Conservation (phyloP, 768 basidiomycete species). For the Tricholomella constricta region DNA sequence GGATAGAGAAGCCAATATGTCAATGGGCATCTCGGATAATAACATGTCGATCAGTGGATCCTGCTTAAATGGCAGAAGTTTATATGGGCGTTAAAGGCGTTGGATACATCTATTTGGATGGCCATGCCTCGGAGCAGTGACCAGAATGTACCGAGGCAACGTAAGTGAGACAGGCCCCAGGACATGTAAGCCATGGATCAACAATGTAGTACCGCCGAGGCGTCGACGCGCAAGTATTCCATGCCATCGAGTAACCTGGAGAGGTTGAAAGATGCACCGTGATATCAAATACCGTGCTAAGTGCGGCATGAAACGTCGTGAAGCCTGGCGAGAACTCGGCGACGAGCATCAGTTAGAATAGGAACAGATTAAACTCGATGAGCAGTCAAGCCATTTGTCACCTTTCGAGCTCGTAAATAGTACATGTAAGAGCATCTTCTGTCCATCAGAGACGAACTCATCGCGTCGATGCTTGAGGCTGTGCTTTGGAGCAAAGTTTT, state of each 20-base stretch:
- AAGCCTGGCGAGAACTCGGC: not conserved
- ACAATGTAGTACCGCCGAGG: too few species aligned
- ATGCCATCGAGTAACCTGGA: not conserved
- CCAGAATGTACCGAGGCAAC: not conserved
- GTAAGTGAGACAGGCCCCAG: not conserved
- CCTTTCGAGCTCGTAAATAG: not conserved
- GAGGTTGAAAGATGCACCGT: not conserved
- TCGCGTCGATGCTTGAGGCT: too few species aligned
- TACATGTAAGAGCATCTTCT: slow-evolving; percentile 7
- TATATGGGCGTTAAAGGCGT: not conserved
- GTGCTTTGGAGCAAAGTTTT: too few species aligned
- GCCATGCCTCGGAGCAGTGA: not conserved
- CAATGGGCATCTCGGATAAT: not conserved
- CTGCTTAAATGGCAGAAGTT: not conserved
- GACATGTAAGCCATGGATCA: too few species aligned
- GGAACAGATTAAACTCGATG: not conserved
- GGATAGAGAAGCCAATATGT: not conserved
- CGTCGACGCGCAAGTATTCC: too few species aligned
- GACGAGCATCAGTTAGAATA: not conserved
- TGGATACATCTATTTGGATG: not conserved
- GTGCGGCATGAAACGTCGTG: not conserved
- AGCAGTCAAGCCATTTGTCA: not conserved
- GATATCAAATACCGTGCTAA: not conserved
- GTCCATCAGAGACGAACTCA: not conserved
- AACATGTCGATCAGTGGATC: too few species aligned